Conservation (phyloP, 768 basidiomycete species). For the Rhodotorula babjevae region DNA sequence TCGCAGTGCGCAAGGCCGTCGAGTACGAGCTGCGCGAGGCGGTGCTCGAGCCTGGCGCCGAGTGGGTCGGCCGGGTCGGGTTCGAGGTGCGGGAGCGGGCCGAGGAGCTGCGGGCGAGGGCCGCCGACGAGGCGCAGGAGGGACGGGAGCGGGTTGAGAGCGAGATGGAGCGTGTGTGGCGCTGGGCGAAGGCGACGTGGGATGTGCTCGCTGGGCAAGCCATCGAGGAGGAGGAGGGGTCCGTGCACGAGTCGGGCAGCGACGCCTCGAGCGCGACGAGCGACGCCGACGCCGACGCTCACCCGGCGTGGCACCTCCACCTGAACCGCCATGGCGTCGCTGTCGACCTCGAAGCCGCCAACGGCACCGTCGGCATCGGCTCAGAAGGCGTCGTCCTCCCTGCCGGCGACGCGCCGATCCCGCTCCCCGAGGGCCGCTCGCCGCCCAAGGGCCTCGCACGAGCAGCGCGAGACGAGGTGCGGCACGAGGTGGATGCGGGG, state of each 20-base stretch:
- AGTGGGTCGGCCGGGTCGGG: slow-evolving; percentile 5
- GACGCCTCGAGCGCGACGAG: too few relatives aligned
- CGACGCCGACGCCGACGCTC: background rate
- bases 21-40: slow-evolving; percentile 7
- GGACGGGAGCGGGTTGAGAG: background rate
- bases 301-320: slow-evolving; percentile 5
- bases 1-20: slow-evolving; percentile 4
- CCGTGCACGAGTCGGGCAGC: background rate
- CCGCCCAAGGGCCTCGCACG: slow-evolving; percentile 13
- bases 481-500: slow-evolving; percentile 9
- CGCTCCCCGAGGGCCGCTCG: background rate
- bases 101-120: background rate
- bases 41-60: background rate
- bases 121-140: background rate
- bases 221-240: background rate
- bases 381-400: slow-evolving; percentile 29
- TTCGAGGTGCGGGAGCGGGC: slow-evolving; percentile 2
- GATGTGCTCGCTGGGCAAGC: slow-evolving; percentile 2
- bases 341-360: slow-evolving; percentile 19
- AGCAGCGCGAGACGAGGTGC: slow-evolving; percentile 14
- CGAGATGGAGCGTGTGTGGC: background rate
- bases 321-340: slow-evolving; percentile 23
- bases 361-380: slow-evolving; percentile 16
- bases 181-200: slow-evolving; percentile 10
- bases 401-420: slow-evolving; percentile 7